Base-by-base conservation (phyloP, 352 stramenopile genomes). In the Phytophthora quininea region DNA sequence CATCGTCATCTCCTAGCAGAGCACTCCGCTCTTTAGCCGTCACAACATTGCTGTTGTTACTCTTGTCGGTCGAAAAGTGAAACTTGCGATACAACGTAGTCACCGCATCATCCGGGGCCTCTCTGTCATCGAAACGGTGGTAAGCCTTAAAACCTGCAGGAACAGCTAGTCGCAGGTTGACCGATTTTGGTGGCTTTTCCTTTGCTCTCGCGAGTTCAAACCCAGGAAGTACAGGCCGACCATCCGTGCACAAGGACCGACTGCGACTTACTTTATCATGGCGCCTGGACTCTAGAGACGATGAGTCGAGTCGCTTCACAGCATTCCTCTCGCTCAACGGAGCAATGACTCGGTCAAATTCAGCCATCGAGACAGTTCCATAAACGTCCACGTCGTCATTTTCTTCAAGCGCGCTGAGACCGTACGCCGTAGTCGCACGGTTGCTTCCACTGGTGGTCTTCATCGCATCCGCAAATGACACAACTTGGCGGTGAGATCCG, bases 331-430 rank as follows among this genome's bases (percentile, higher is more conserved):
- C 71, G 11, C 65, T 46, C 49, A 73, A 62, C 11, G 71, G 70
- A 14, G 73, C 84, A 31, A 96, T 88, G 30, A 73, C 70, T 4
- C 67, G 74, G 70, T 96, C 83, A 66, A 92, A 94, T 9, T 92
- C 72, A 19, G 69, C 50, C 78, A 93, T 92, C 0, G 82, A 83
- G 1, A 76, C 69, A 3, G 73, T 77, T 4, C 74, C 86, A 46
- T 96, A 96, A 32, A 96, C 84, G 45, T 96, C 88, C 1, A 95
- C 37, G 43, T 96, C 88, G 57, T 96, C 86, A 53, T 93, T 89
- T 45, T 96, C 88, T 61, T 96, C 88, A 8, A 96, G 64, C 2
- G 88, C 84, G 62, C 88, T 84, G 3, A 96, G 62, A 15, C 88
- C 88, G 50, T 91, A 92, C 4, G 62, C 80, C 37, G 69, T 88